These are phyloP conservation scores for Rugonectria rugulosa DNA, from an alignment of 2,329 filamentous ascomycete genomes.

Conservation along the genomic window DNA sequence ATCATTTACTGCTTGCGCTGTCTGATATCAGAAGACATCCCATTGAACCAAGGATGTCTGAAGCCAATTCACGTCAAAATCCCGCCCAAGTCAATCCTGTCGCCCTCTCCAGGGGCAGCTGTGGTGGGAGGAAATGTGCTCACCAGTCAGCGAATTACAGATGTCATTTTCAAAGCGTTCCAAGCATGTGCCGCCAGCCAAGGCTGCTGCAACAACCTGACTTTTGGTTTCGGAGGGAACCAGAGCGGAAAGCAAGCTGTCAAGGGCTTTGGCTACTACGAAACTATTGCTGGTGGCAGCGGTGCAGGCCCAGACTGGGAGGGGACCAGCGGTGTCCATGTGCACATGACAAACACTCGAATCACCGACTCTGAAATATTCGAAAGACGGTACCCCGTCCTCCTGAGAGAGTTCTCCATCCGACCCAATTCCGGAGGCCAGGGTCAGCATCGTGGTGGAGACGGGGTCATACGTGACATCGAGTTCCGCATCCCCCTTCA, in stretches of 20 bases:
- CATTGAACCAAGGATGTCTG: conserved; percentile 83
- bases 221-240: conserved; percentile 74
- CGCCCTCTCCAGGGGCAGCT: conserved; percentile 77
- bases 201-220: conserved; percentile 84
- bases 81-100: conserved; percentile 75
- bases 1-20: conserved; percentile 87
- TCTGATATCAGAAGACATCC: conserved; percentile 82
- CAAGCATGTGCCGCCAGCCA: conserved; percentile 80
- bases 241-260: conserved; percentile 46
- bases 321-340: conserved; percentile 53
- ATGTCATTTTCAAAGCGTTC: conserved; percentile 71
- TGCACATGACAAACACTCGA: conserved; percentile 78
- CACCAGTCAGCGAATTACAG: conserved; percentile 53
- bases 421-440: conserved; percentile 68
- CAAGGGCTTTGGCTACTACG: conserved; percentile 58
- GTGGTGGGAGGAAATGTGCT: conserved; percentile 83
- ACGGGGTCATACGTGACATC: conserved; percentile 79
- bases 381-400: conserved; percentile 69
- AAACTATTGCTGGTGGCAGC: conserved; percentile 70
- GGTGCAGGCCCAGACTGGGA: conserved; percentile 69
- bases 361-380: conserved; percentile 66
- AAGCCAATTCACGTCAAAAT: conserved; percentile 79
- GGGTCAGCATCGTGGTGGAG: conserved; percentile 73
- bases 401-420: conserved; percentile 75
- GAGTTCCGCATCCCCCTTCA: conserved; percentile 81